Percentiles rank a stretch among this genome's conserved stretches.
phyloP scores from a whole-genome alignment of 805 yeast genomes.

The Schizosaccharomyces octosporus region DNA sequence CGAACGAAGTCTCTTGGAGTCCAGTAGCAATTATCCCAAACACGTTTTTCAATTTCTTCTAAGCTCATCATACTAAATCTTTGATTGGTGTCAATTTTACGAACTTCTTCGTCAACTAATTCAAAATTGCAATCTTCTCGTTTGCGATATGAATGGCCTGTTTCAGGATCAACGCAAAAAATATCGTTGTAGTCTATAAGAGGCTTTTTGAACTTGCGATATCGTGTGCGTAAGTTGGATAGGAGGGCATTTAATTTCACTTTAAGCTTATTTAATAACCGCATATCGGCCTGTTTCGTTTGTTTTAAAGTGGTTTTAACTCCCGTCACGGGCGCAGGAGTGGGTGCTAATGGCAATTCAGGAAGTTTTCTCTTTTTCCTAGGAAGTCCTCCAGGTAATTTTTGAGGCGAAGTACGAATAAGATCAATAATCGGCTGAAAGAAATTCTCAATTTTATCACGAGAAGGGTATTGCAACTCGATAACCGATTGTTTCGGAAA shows the following conservation, averaged over 20 bases:
- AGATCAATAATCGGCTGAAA: background rate
- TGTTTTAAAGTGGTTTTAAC: slow-evolving; percentile 22
- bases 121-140: background rate
- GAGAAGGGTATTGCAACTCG: background rate
- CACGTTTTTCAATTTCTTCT: slow-evolving; percentile 75
- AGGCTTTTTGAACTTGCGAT: slow-evolving; percentile 78
- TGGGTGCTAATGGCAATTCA: slow-evolving; percentile 1
- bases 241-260: slow-evolving; percentile 66
- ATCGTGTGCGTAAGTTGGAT: slow-evolving; percentile 70
- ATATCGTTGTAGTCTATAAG: background rate
- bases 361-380: background rate
- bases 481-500: background rate
- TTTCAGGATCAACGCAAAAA: background rate
- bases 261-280: slow-evolving; percentile 61
- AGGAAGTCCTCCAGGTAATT: background rate
- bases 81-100: background rate
- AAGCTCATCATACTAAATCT: slow-evolving; percentile 36
- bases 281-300: slow-evolving; percentile 44
- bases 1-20: slow-evolving; percentile 75
- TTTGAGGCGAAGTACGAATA: background rate
- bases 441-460: background rate
- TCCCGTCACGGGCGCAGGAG: slow-evolving; percentile 8
- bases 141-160: background rate
- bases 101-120: background rate
- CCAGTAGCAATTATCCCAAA: slow-evolving; percentile 90